Percentiles rank a stretch among this genome's conserved stretches.
phyloP scores from a whole-genome alignment of 2,329 filamentous ascomycete genomes.

The Corniculantispora saksenae region DNA sequence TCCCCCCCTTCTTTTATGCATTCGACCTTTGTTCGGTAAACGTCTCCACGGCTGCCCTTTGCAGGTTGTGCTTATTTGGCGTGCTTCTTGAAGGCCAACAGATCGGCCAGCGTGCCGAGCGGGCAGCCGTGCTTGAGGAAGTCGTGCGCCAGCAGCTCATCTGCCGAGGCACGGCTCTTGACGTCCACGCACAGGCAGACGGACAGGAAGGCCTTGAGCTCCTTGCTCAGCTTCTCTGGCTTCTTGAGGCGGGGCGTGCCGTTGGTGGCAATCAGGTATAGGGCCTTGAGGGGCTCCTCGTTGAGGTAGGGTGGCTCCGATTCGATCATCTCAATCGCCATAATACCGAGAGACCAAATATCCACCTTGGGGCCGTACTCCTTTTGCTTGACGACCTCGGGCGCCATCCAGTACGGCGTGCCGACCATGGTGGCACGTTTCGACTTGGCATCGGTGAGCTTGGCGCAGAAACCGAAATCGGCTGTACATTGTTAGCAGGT shows the following conservation, averaged over 20 bases:
- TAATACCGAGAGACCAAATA: constrained; percentile 98
- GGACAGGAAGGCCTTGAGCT: constrained; percentile 94
- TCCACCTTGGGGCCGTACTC: constrained; percentile 98
- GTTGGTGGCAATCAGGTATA: constrained; percentile 97
- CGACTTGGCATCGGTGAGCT: constrained; percentile 92
- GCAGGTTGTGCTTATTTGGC: constrained; percentile 49
- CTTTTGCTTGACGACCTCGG: constrained; percentile 98
- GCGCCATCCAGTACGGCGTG: constrained; percentile 99
- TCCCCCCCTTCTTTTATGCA: background rate
- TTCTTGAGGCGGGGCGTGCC: constrained; percentile 97
- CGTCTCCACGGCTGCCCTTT: background rate
- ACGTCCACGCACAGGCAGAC: constrained; percentile 97
- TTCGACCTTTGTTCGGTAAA: background rate
- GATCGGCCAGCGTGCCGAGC: constrained; percentile 76
- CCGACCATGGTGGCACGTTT: constrained; percentile 99
- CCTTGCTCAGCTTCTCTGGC: constrained; percentile 95
- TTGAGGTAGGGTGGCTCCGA: constrained; percentile 97
- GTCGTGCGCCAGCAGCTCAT: constrained; percentile 87
- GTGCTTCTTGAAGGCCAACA: constrained; percentile 84
- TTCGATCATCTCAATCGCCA: constrained; percentile 99
- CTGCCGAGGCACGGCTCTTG: constrained; percentile 86
- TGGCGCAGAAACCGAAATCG: constrained; percentile 98
- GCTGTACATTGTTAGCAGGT: constrained; percentile 57
- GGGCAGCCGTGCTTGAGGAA: constrained; percentile 93
- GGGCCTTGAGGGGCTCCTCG: constrained; percentile 93